A percentile compares a stretch with the other conserved stretches of the same genome.
phyloP scores from a whole-genome alignment of 1,139 yeast genomes.

The Pichia sp. region DNA sequence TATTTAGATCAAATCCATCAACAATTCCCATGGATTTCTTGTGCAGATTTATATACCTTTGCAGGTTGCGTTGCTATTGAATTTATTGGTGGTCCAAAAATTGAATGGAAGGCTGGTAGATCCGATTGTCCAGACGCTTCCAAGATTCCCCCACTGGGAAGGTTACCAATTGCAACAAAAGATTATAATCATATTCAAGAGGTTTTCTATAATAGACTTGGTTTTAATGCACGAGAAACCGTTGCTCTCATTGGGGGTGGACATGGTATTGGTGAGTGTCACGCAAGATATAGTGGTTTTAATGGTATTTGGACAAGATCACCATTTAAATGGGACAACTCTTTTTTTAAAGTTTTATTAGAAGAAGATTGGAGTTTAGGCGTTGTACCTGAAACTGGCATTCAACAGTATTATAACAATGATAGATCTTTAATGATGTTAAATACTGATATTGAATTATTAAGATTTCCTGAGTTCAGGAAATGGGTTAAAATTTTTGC shows the following conservation, averaged over 20 bases:
- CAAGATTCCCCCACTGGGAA: conserved; percentile 56
- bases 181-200: conserved; percentile 49
- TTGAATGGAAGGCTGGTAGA: conserved; percentile 58
- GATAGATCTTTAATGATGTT: conserved; percentile 67
- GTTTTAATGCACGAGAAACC: conserved; percentile 56
- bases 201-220: conserved; percentile 50
- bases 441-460: conserved; percentile 74
- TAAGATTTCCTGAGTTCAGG: conserved; percentile 58
- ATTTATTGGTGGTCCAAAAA: conserved; percentile 53
- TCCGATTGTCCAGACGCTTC: conserved; percentile 46
- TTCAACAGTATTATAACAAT: conserved; percentile 34
- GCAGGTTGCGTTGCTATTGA: conserved; percentile 60
- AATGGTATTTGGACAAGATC: conserved; percentile 39
- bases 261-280: conserved; percentile 62
- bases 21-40: conserved; percentile 52
- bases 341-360: conserved; percentile 32
- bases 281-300: conserved; percentile 43
- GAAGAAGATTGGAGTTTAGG: conserved; percentile 33
- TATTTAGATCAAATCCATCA: conserved; percentile 53
- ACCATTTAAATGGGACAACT: conserved; percentile 36
- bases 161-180: conserved; percentile 52
- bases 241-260: conserved; percentile 58
- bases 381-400: conserved; percentile 38
- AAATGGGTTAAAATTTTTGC: conserved; percentile 70
- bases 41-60: conserved; percentile 62